Base-by-base conservation (phyloP, 2,329 filamentous ascomycete genomes). In the Apiospora aurea region DNA sequence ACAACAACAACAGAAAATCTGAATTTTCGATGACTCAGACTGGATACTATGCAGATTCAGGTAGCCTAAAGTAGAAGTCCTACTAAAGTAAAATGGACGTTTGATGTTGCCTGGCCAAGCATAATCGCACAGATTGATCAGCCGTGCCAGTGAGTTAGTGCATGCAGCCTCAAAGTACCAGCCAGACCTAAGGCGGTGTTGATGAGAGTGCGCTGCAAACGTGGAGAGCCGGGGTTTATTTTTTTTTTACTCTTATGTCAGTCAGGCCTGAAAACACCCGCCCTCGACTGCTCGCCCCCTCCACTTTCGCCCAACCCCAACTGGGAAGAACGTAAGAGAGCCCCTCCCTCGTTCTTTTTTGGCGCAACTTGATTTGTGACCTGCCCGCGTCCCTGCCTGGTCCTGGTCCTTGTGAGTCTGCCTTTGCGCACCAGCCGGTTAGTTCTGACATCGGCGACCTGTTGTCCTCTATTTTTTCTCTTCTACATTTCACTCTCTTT, bases 341-440 rank as follows among this genome's bases (percentile, higher is more conserved):
- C 57, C 57, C 57, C 57, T 64, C 57, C 57, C 34, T 64, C n/a
- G 57, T 38, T 38, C 57, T 64, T 64, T 61, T 64, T 64, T 64
- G 57, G 57, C 57, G 57, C 57, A 64, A 64, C 57, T 64, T 64
- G 57, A 64, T 64, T 64, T 64, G 57, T 64, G 57, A 64, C 57
- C 57, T 64, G 57, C 57, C 57, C 57, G 57, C 34, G 29, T 41
- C 21, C 57, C 57, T 64, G 57, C 57, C 57, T 41, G 57, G 53
- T 41, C 34, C 57, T 41, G 34, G 34, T 38, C 34, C 34, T 41
- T 18, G 41, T 41, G 29, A 64, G 57, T 41, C 18, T 41, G 16
- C 29, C 29, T 61, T 13, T 64, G 57, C 57, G 41, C 57, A 64
- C 57, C 57, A 64, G 57, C 41, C 57, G 41, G 57, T 64, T 64